Evolutionary conservation across 345 rosid species (phyloP), one percentile per base, ranked within the genome.

Genomic region (Eucalyptus marginata): DNA sequence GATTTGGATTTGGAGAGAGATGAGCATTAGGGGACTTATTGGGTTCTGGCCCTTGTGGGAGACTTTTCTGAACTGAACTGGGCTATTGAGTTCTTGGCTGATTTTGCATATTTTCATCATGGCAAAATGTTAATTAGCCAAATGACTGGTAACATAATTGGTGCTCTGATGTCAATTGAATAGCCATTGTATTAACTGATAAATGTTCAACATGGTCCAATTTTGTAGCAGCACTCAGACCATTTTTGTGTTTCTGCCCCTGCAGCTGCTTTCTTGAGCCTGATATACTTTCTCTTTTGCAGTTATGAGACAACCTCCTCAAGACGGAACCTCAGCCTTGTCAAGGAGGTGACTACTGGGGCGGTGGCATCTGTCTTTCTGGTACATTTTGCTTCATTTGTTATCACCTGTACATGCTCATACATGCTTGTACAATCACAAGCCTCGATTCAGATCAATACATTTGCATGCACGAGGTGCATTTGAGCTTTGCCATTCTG

Each of bases 231-330:
- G 47, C 46, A 20, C 8, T 36, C 2, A 20, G 46, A 76, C 13
- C 22, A 62, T 25, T 40, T 8, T 64, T 25, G 62, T 88, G 46
- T 66, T 33, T 88, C 58, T 49, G 7, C 6, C 15, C 47, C 40
- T 51, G 49, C 84, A 33, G 3, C 51, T 76, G 50, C 25, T 33
- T 36, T 54, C 43, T 22, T 10, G 54, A 56, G 54, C 15, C 47
- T 27, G 14, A 81, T 43, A 56, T 25, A 36, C 27, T 40, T 36
- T 36, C 15, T 80, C 7, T 36, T 85, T 27, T 93, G 93, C 94
- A 96, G 99, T 91, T 96, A 97, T 85, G 99, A 96, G 90, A 96
- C 98, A 84, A 96, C 99, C 87, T 94, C 98, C 87, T 93, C 99
- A 10, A 94, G 94, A 94, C 90, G 91, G 90, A 97, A 89, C 90